Conservation (phyloP, 352 stramenopile genomes). For the Phytophthora fragariae region DNA sequence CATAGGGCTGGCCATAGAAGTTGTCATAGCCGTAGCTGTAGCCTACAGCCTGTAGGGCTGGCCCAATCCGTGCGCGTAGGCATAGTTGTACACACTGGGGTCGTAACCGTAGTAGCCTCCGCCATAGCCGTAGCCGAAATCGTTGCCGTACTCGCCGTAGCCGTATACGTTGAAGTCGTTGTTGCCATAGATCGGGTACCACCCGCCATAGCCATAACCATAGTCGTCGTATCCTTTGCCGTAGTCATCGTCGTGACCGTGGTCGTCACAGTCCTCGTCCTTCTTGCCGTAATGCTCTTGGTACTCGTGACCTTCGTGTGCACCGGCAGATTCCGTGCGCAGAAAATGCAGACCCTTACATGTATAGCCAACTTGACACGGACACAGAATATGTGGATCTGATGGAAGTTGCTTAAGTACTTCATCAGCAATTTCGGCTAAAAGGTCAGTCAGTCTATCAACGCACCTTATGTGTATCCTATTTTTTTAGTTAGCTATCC, state of each 20-base stretch:
- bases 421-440: too few relatives aligned
- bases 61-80: not conserved
- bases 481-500: too few relatives aligned
- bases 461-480: too few relatives aligned
- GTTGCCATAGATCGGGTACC: not conserved
- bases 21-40: not conserved
- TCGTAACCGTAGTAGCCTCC: conserved; percentile 2
- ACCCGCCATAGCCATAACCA: not conserved
- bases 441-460: too few relatives aligned
- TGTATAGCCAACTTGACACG: too few relatives aligned
- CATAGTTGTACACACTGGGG: conserved; percentile 8
- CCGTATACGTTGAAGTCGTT: not conserved
- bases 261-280: not conserved
- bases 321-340: not conserved
- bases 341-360: too few relatives aligned
- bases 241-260: not conserved
- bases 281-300: not conserved
- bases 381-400: too few relatives aligned
- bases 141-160: conserved; percentile 3
- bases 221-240: conserved; percentile 2
- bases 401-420: too few relatives aligned
- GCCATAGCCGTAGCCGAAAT: conserved; percentile 8
- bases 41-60: conserved; percentile 1
- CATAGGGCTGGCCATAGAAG: not conserved
- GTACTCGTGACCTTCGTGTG: conserved; percentile 1